Base-by-base conservation (phyloP, 345 rosid genomes). In the Acer saccharum region DNA sequence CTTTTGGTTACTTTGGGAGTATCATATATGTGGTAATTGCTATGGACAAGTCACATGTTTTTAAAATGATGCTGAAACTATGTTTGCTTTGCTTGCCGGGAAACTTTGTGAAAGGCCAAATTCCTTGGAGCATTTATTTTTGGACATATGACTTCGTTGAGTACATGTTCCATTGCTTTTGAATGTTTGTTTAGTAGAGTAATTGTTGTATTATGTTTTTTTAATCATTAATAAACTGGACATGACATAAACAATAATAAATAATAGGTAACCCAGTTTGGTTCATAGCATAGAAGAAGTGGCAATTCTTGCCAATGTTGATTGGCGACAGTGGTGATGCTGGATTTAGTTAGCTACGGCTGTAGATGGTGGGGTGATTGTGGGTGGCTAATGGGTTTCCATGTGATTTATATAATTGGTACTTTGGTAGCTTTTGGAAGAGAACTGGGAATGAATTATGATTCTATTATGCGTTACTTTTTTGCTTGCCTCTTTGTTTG, bases 1-100 rank as follows among this genome's bases (percentile, higher is more conserved):
- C 18, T 39, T 72, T 72, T 32, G 39, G 12, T 71, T 55, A 35
- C 75, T 72, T 39, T 10, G 52, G 35, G 32, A 27, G 10, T 72
- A 23, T 72, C 1, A 60, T 72, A 11, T 23, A 0, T 60, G 10
- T 71, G 43, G 58, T 50, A 16, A 50, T 69, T 50, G 32, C 65
- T 20, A n/a, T 20, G 52, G 29, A 12, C 48, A n/a, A 10, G 46
- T 57, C 2, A 72, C 18, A 3, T 60, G 21, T 41, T 41, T 72
- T 21, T 9, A 10, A 74, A 23, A 74, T 27, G 60, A 25, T 43
- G 35, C 43, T 23, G 10, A 20, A 58, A 1, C 35, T 39, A 9
- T 20, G 41, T n/a, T 72, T 58, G 7, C 6, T 5, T 12, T 58
- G 50, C 52, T 72, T 57, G 65, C 50, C 20, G 54, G 54, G n/a